A percentile compares a stretch with the other conserved stretches of the same genome.
Evolutionary conservation across 1,284 basidiomycete species (phyloP).

Genomic region (Ustilago shanxiensis): DNA sequence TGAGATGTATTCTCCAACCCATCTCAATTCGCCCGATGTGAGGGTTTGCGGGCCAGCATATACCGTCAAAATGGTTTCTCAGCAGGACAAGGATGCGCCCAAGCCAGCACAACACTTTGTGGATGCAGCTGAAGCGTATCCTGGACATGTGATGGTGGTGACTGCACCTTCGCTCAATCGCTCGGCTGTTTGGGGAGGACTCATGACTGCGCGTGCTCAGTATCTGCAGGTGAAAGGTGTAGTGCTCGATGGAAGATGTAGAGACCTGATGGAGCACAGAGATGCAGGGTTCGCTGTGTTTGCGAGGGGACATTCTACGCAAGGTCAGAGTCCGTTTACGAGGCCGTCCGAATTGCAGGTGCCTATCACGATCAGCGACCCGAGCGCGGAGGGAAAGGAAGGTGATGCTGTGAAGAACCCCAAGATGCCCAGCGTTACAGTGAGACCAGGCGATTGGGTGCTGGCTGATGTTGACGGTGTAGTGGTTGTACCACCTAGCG

Average conservation of each 20-base stretch:
- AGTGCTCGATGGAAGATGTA: conserved; percentile 82
- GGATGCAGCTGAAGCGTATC: conserved; percentile 79
- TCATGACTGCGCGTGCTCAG: conserved; percentile 87
- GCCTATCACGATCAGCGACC: conserved; percentile 76
- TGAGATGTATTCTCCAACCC: conserved; percentile 74
- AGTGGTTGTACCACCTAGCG: conserved; percentile 79
- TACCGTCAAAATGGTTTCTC: conserved; percentile 87
- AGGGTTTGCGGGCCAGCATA: conserved; percentile 81
- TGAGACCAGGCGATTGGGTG: conserved; percentile 85
- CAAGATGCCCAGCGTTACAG: conserved; percentile 73
- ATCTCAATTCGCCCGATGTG: conserved; percentile 26
- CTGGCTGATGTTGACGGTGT: conserved; percentile 91
- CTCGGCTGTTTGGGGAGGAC: conserved; percentile 90
- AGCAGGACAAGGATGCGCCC: conserved; percentile 77
- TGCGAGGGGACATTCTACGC: conserved; percentile 82
- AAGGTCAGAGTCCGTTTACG: conserved; percentile 89
- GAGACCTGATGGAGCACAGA: conserved; percentile 84
- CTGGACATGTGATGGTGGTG: conserved; percentile 78
- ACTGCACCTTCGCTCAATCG: conserved; percentile 81
- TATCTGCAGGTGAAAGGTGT: conserved; percentile 79
- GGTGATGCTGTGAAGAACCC: conserved; percentile 29
- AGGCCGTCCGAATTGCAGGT: conserved; percentile 83
- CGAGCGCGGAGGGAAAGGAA: conserved; percentile 27
- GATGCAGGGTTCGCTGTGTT: conserved; percentile 75
- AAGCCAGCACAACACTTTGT: conserved; percentile 84